Percentiles rank a stretch among this genome's conserved stretches.
These are phyloP conservation scores for Coemansia sp. DNA, from an alignment of 192 early-diverging fungal species.

Conservation along the genomic window DNA sequence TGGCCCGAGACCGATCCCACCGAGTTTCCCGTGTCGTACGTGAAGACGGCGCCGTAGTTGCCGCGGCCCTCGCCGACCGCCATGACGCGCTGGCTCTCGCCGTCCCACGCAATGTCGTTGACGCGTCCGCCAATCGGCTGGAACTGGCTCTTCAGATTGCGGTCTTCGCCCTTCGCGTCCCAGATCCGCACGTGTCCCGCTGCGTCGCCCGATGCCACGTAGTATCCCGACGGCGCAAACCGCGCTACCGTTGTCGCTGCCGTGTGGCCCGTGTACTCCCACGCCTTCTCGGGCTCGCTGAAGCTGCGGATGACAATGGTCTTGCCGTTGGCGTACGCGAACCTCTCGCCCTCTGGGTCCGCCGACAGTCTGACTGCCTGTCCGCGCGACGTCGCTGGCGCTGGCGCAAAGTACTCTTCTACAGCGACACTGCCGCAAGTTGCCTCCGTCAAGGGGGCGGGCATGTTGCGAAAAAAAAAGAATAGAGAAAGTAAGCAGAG, in stretches of 20 bases:
- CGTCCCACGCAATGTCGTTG: slow-evolving; percentile 92
- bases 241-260: slow-evolving; percentile 79
- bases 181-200: slow-evolving; percentile 90
- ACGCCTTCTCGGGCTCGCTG: slow-evolving; percentile 30
- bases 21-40: slow-evolving; percentile 86
- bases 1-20: slow-evolving; percentile 92
- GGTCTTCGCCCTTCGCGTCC: slow-evolving; percentile 81
- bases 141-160: slow-evolving; percentile 84
- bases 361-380: slow-evolving; percentile 77
- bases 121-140: slow-evolving; percentile 74
- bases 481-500: too few relatives aligned
- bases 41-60: slow-evolving; percentile 86
- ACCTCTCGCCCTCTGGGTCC: slow-evolving; percentile 79
- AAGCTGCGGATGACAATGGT: slow-evolving; percentile 85
- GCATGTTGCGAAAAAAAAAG: too few relatives aligned
- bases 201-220: slow-evolving; percentile 94
- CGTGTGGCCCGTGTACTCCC: slow-evolving; percentile 84
- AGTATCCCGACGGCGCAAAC: slow-evolving; percentile 91
- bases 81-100: slow-evolving; percentile 93
- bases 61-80: slow-evolving; percentile 95
- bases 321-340: slow-evolving; percentile 90
- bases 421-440: not conserved
- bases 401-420: slow-evolving; percentile 63
- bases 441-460: not conserved
- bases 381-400: slow-evolving; percentile 79